Conservation (phyloP, 164 flowering plant species). For the Chimonanthus salicifolius region DNA sequence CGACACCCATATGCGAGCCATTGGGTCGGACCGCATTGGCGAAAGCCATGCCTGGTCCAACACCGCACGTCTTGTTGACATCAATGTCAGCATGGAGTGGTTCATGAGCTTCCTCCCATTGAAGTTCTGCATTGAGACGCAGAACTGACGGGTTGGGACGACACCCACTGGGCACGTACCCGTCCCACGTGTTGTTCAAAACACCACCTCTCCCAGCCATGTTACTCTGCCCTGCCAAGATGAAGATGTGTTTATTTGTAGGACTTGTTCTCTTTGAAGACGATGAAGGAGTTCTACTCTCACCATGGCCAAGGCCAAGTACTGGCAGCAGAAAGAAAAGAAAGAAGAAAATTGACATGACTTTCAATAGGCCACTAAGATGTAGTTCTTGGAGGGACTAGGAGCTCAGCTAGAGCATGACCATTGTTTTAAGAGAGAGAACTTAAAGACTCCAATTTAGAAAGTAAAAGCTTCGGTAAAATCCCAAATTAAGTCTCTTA, state of each 20-base stretch:
- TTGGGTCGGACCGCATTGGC: constrained; percentile 41
- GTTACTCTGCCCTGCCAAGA: constrained; percentile 70
- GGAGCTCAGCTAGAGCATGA: neutral
- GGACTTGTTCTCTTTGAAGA: neutral
- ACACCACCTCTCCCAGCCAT: constrained; percentile 69
- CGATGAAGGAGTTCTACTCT: neutral
- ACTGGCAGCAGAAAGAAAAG: neutral
- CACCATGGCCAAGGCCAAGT: neutral
- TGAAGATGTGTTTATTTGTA: constrained; percentile 23
- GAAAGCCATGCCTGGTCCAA: constrained; percentile 86
- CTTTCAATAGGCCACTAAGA: neutral
- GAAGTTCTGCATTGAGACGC: constrained; percentile 55
- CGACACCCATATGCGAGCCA: neutral
- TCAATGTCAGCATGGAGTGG: constrained; percentile 90
- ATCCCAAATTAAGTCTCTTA: no score
- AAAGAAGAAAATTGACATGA: neutral
- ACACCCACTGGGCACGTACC: constrained; percentile 31
- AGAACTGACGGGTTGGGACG: constrained; percentile 32
- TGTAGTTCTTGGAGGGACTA: no score
- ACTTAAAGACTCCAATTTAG: neutral
- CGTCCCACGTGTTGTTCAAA: constrained; percentile 27
- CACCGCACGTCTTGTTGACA: constrained; percentile 61
- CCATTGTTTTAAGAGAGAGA: neutral
- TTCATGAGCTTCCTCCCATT: constrained; percentile 67
- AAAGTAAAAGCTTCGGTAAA: no score